A percentile compares a stretch with the other conserved stretches of the same genome.
These are phyloP conservation scores for Tuctoria greenei DNA, from an alignment of 176 grass and related monocot species.

Conservation along the genomic window DNA sequence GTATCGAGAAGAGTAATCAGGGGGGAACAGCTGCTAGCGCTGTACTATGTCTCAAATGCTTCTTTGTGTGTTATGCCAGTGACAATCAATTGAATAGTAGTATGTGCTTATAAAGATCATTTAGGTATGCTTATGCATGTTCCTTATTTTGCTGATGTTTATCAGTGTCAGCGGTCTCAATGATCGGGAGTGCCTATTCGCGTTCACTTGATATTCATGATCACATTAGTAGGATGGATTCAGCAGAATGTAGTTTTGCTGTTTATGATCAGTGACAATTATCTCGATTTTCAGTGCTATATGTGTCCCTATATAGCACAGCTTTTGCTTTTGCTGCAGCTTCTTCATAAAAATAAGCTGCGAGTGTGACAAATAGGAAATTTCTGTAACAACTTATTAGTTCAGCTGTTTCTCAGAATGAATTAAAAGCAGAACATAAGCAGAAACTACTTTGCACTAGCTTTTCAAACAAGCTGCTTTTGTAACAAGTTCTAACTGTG, in stretches of 20 bases:
- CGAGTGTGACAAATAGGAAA: too few relatives aligned
- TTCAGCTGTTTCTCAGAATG: too few relatives aligned
- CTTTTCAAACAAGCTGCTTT: too few relatives aligned
- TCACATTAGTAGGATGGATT: background rate
- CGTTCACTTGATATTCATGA: background rate
- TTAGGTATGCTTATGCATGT: background rate
- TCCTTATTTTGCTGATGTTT: background rate
- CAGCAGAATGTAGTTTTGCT: background rate
- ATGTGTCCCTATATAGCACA: background rate
- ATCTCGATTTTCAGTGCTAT: too few relatives aligned
- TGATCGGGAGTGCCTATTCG: background rate
- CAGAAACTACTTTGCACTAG: too few relatives aligned
- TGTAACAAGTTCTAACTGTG: too few relatives aligned
- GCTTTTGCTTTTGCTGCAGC: background rate
- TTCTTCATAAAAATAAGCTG: too few relatives aligned
- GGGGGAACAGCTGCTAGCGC: background rate
- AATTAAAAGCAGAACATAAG: too few relatives aligned
- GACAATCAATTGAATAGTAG: constrained; percentile 17
- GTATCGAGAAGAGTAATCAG: constrained; percentile 3
- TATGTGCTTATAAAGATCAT: background rate
- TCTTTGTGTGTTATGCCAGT: constrained; percentile 9
- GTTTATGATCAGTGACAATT: background rate
- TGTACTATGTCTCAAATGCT: background rate
- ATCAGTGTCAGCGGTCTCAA: background rate
- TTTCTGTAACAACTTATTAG: too few relatives aligned